Conservation (phyloP, 2,329 filamentous ascomycete species). For the Bipolaris sorokiniana region DNA sequence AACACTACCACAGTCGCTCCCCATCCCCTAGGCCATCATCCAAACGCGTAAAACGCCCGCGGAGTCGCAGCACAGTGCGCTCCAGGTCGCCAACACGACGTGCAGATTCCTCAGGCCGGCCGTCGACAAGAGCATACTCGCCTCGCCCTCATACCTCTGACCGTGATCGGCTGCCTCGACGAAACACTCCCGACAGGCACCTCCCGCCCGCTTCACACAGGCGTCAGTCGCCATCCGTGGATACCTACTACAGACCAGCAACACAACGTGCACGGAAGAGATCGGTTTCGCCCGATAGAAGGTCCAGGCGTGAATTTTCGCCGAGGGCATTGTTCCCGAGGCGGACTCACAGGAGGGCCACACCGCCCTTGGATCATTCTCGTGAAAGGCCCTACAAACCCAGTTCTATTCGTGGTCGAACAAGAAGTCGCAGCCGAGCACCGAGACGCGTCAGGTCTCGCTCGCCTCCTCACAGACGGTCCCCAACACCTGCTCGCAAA, state of each 20-base stretch:
- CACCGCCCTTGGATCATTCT: slow-evolving; percentile 31
- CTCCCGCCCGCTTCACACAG: slow-evolving; percentile 39
- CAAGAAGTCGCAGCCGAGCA: slow-evolving; percentile 37
- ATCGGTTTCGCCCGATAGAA: slow-evolving; percentile 41
- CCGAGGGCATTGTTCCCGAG: slow-evolving; percentile 39
- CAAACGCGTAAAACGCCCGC: slow-evolving; percentile 43
- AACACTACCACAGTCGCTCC: slow-evolving; percentile 48
- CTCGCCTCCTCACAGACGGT: slow-evolving; percentile 40
- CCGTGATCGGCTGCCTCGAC: slow-evolving; percentile 41
- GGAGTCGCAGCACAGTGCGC: slow-evolving; percentile 46
- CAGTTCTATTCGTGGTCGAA: slow-evolving; percentile 24
- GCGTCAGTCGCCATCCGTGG: slow-evolving; percentile 51
- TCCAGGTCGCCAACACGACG: slow-evolving; percentile 44
- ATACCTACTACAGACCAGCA: slow-evolving; percentile 46
- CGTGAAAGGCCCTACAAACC: slow-evolving; percentile 30
- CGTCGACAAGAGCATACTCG: slow-evolving; percentile 40
- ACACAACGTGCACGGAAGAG: slow-evolving; percentile 41
- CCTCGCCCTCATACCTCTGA: slow-evolving; percentile 39
- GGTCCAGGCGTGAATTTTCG: slow-evolving; percentile 37
- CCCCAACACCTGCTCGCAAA: slow-evolving; percentile 33
- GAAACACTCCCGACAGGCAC: slow-evolving; percentile 48
- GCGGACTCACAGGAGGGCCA: slow-evolving; percentile 33
- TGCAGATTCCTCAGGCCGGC: slow-evolving; percentile 38
- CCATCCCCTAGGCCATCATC: slow-evolving; percentile 43
- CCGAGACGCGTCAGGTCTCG: slow-evolving; percentile 39